Base-by-base conservation (phyloP, 2,329 filamentous ascomycete species). In the Talaromyces sp. region DNA sequence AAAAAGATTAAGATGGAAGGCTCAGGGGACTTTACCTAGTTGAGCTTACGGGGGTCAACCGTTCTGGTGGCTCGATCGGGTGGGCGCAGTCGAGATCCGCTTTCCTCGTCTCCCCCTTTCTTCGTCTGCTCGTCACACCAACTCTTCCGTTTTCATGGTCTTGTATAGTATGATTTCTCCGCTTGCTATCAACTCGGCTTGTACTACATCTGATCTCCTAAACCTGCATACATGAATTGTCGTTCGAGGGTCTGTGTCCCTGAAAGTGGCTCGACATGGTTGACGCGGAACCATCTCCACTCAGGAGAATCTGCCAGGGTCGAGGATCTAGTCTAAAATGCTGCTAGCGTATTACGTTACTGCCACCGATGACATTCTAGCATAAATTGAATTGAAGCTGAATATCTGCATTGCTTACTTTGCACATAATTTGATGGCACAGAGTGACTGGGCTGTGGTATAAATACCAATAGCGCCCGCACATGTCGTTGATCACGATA, bases 1-100 rank as follows among this genome's bases (percentile, higher is more conserved):
- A 49, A 56, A 56, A 57, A 57, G 37, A 56, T 50, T 31, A 24
- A 31, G 39, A 62, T 27, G 22, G 45, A 16, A 10, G n/a, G 61
- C 14, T 63, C 52, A 52, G 54, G 61, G 61, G 61, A 58, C 50
- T 47, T 63, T 57, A 63, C 50, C 61, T 13, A 27, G 49, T 63
- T 63, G 60, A 56, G 60, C 35, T 63, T 56, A 45, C 41, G 41
- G 49, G 49, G 35, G 22, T 39, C 54, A 39, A 41, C 54, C 33
- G 49, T 52, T 52, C 49, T 31, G 16, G 14, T 16, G 50, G 52
- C 22, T 27, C 27, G 31, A 54, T 54, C 50, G 27, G n/a, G 27
- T 6, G 27, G 27, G 27, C 27, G 27, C 27, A 31, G 27, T 31
- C 27, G 45, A 41, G 39, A 5, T 50, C 27, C 27, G 27, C 49